A percentile compares a stretch with the other conserved stretches of the same genome.
Evolutionary conservation across 2,329 filamentous ascomycete genomes (phyloP).

Genomic region (Cadophora luteo-olivacea): DNA sequence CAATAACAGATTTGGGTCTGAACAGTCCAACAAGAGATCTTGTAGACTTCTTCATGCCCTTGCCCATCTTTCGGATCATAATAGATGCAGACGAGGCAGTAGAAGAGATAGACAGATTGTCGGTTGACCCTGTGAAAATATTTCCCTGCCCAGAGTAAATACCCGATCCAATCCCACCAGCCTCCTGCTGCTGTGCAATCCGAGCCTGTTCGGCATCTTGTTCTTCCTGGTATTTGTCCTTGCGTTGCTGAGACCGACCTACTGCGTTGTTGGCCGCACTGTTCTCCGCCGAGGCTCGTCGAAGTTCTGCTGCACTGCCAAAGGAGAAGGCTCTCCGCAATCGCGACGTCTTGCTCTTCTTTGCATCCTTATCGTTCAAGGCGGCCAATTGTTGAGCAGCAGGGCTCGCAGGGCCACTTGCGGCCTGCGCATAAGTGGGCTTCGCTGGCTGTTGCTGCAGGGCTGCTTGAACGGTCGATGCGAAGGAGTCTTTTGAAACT

Average conservation of each 20-base stretch:
- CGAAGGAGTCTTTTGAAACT: slow-evolving; percentile 50
- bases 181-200: slow-evolving; percentile 92
- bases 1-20: slow-evolving; percentile 89
- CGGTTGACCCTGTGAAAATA: slow-evolving; percentile 88
- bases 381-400: slow-evolving; percentile 86
- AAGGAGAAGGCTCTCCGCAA: slow-evolving; percentile 94
- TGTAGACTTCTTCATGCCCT: slow-evolving; percentile 94
- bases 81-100: slow-evolving; percentile 89
- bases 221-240: slow-evolving; percentile 64
- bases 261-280: slow-evolving; percentile 48
- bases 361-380: slow-evolving; percentile 81
- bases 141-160: slow-evolving; percentile 90
- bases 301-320: slow-evolving; percentile 90
- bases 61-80: slow-evolving; percentile 98
- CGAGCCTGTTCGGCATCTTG: slow-evolving; percentile 88
- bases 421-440: slow-evolving; percentile 43
- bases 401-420: slow-evolving; percentile 52
- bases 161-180: slow-evolving; percentile 85
- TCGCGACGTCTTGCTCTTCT: slow-evolving; percentile 85
- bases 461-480: slow-evolving; percentile 46
- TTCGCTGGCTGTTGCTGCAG: slow-evolving; percentile 40
- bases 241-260: slow-evolving; percentile 66
- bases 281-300: slow-evolving; percentile 73
- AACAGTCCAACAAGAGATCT: slow-evolving; percentile 93
- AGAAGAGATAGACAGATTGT: slow-evolving; percentile 91